Evolutionary conservation across 192 early-diverging fungal species (phyloP), one percentile per base, ranked within the genome.

Genomic region (Thamnidium elegans): DNA sequence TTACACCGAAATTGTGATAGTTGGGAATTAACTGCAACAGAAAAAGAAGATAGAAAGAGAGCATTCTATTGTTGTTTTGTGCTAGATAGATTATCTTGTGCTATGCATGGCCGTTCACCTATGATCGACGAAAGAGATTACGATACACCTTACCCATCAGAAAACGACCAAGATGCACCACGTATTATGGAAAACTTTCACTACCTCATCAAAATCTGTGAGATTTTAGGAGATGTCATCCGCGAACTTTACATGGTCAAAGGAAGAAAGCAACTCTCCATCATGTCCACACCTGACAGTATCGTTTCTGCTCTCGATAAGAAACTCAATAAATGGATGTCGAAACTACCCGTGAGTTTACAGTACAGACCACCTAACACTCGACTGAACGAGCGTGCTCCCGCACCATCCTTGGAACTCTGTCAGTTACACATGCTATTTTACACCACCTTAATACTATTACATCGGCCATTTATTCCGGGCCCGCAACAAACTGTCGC

Each of bases 51-150:
- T 31, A 70, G 90, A 34, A 87, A 85, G 62, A 79, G 89, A 43
- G 78, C 84, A 1, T 92, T 87, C 82, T 92, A 89, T 87, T 71
- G 83, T 21, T 87, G 86, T 67, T 90, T 86, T 59, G 70, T 90
- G 0, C 66, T 85, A 58, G 90, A 92, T 65, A 76, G 87, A 48
- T 80, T 87, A 71, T 73, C 79, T 21, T 84, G 87, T 54, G 84
- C 86, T 10, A 82, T 78, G 47, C 80, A 87, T 42, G 90, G 90
- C 14, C 79, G 89, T 52, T 69, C 79, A n/a, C 58, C 78, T 6
- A 62, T 73, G 14, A 80, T 81, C 63, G 76, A 80, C 36, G 78
- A 84, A 50, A 34, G 72, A 58, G 73, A 80, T 67, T 69, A 58
- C 55, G 64, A 86, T 62, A 60, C 73, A 50, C 51, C 64, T 54